phyloP scores from a whole-genome alignment of 352 stramenopile genomes.

The Pseudoperonospora humuli region DNA sequence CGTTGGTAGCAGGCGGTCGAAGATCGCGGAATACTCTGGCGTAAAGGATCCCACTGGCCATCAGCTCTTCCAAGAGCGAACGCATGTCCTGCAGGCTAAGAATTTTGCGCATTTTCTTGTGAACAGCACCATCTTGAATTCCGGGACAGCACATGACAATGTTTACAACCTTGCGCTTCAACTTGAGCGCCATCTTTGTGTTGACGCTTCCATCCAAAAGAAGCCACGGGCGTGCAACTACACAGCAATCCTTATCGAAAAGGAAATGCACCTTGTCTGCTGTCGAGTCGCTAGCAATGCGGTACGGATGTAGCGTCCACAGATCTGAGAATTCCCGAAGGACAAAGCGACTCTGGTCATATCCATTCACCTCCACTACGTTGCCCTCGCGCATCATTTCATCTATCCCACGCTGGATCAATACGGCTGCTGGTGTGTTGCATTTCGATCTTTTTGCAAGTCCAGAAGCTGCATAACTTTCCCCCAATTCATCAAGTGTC shows the following conservation, averaged over 20 bases:
- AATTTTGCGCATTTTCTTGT: constrained; percentile 65
- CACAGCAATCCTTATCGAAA: constrained; percentile 51
- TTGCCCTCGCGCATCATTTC: constrained; percentile 25
- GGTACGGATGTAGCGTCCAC: constrained; percentile 60
- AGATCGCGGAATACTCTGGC: constrained; percentile 27
- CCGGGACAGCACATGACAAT: constrained; percentile 70
- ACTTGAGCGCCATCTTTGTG: constrained; percentile 33
- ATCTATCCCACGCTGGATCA: constrained; percentile 34
- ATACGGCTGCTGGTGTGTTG: background rate
- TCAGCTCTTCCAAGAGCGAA: constrained; percentile 56
- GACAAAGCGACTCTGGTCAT: constrained; percentile 46
- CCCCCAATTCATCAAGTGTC: constrained; percentile 18
- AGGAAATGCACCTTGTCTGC: constrained; percentile 60
- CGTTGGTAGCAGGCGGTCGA: constrained; percentile 6
- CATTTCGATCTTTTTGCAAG: constrained; percentile 4
- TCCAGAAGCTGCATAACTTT: constrained; percentile 10
- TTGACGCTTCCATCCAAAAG: constrained; percentile 68
- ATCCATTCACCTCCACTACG: constrained; percentile 62
- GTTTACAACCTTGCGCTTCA: constrained; percentile 79
- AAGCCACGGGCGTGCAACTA: constrained; percentile 64
- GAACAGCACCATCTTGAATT: constrained; percentile 47
- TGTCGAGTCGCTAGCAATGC: constrained; percentile 30
- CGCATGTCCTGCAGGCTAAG: constrained; percentile 67
- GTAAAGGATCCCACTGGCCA: constrained; percentile 56
- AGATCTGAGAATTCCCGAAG: constrained; percentile 33